A percentile compares a stretch with the other conserved stretches of the same genome.
phyloP scores from a whole-genome alignment of 2,329 filamentous ascomycete species.

The Neonectria magnoliae region DNA sequence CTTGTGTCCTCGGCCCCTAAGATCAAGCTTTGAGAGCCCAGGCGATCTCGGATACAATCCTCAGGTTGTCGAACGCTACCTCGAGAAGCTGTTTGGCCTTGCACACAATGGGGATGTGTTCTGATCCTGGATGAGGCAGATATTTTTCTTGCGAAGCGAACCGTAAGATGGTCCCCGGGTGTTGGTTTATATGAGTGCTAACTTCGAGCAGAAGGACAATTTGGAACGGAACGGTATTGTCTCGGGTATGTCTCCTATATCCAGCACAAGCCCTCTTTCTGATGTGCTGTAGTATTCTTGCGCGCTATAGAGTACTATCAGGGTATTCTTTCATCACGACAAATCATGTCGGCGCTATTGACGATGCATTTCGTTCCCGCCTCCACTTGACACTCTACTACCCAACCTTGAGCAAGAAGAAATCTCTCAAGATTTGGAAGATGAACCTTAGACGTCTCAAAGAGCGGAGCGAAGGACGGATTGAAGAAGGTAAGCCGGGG shows the following conservation, averaged over 20 bases:
- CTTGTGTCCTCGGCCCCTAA: neutral
- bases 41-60: no score
- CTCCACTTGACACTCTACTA: constrained; percentile 52
- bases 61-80: no score
- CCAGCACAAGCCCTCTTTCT: no score
- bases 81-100: no score
- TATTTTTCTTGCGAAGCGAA: no score
- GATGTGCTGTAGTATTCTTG: constrained; percentile 35
- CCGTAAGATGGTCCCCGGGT: no score
- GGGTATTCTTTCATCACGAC: constrained; percentile 56
- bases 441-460: constrained; percentile 35
- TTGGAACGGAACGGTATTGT: no score
- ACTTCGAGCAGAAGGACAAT: no score
- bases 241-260: no score
- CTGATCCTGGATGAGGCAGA: no score
- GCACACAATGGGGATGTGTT: no score
- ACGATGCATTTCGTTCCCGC: constrained; percentile 54
- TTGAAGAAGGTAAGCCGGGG: neutral
- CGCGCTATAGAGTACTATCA: constrained; percentile 52
- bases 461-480: constrained; percentile 28
- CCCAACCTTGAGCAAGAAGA: constrained; percentile 34
- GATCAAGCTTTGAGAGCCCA: neutral
- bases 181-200: no score
- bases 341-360: constrained; percentile 54
- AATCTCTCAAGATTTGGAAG: constrained; percentile 40